Percentiles rank a stretch among this genome's conserved stretches.
These are phyloP conservation scores for Ilex paraguariensis DNA, from an alignment of 305 asterid genomes.

Conservation along the genomic window DNA sequence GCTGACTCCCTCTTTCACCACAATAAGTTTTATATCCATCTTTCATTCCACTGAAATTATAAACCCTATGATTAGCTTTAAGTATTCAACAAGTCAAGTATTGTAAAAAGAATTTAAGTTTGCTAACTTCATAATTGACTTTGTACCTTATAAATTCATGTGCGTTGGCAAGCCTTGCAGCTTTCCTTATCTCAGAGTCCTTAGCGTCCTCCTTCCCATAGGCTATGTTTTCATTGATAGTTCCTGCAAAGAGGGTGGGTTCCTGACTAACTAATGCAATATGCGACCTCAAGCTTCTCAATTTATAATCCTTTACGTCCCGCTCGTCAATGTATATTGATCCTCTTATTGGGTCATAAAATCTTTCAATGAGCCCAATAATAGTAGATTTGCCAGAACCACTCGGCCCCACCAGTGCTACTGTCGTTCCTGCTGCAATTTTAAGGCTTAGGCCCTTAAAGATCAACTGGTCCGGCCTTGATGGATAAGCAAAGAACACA, in stretches of 20 bases:
- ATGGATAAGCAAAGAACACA: slow-evolving; percentile 62
- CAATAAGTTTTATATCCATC: slow-evolving; percentile 70
- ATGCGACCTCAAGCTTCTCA: slow-evolving; percentile 54
- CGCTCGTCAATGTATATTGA: slow-evolving; percentile 50
- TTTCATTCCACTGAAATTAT: slow-evolving; percentile 61
- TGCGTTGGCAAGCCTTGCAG: slow-evolving; percentile 69
- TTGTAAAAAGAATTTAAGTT: slow-evolving; percentile 24
- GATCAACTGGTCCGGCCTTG: slow-evolving; percentile 64
- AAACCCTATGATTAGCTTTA: slow-evolving; percentile 1
- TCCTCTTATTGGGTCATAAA: slow-evolving; percentile 66
- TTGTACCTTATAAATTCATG: slow-evolving; percentile 75
- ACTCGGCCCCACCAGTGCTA: slow-evolving; percentile 75
- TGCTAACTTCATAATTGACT: not conserved
- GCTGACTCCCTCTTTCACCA: slow-evolving; percentile 73
- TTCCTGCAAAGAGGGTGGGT: slow-evolving; percentile 28
- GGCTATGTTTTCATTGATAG: slow-evolving; percentile 66
- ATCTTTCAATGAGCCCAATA: slow-evolving; percentile 62
- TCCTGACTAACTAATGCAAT: slow-evolving; percentile 73
- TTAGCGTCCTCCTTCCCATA: slow-evolving; percentile 50
- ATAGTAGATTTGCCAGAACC: slow-evolving; percentile 80
- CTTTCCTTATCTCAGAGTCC: slow-evolving; percentile 64
- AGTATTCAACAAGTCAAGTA: too few species aligned
- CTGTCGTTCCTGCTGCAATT: slow-evolving; percentile 58
- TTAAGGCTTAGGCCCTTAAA: slow-evolving; percentile 60
- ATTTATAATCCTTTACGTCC: slow-evolving; percentile 52